Evolutionary conservation across 2,329 filamentous ascomycete species (phyloP), one percentile per base, ranked within the genome.

Genomic region (Mycosphaerella sp.): DNA sequence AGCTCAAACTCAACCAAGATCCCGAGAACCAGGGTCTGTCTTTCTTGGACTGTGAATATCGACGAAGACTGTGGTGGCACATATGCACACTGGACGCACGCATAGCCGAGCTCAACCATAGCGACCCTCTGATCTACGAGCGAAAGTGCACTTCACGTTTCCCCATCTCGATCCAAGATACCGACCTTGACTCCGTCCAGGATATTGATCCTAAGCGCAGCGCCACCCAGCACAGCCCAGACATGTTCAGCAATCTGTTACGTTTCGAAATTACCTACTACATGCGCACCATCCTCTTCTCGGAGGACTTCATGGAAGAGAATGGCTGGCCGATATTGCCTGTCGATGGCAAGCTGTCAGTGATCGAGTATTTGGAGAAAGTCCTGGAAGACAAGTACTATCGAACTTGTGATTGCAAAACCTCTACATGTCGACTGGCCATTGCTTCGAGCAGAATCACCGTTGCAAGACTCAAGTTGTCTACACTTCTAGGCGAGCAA

Each of bases 251-350:
- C 26, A 47, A 39, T 36, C 44, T 59, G 11, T 39, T 62, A 10
- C 55, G 58, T 11, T 60, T 59, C 47, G 59, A 62, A 45, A 58
- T 56, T 42, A 62, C 59, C 29, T 62, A 62, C 40, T 62, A 62
- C 32, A 51, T 52, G 38, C 59, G 59, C 12, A 60, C 59, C 11
- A 38, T 62, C 2, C 59, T 60, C n/a, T 62, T 55, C 44, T 60
- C 58, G 2, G 55, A 58, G 32, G 54, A 57, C 14, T 62, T 60
- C 40, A 57, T 53, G 43, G 51, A 58, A 38, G 58, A 60, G 11
- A 62, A 62, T 39, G 54, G 48, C 1, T 62, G 48, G 17, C 59
- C 59, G 3, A 45, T 57, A n/a, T 36, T 62, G 21, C 48, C 55
- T 2, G 51, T 50, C 9, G 58, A 59, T n/a, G 59, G 57, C 32